Base-by-base conservation (phyloP, 768 basidiomycete genomes). In the Boletus coccyginus region DNA sequence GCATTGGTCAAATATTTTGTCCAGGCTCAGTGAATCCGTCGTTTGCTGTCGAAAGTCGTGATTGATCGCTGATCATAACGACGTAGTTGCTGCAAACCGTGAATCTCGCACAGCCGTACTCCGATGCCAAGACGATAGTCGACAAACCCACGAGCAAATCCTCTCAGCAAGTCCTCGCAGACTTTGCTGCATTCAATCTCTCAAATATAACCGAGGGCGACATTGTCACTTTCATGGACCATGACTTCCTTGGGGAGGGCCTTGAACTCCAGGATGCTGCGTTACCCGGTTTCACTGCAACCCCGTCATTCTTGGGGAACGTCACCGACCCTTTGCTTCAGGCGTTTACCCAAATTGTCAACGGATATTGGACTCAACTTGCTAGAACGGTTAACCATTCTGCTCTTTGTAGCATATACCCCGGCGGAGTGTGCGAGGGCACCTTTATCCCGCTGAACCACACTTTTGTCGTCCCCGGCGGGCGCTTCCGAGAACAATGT, bases 391-490 rank as follows among this genome's bases (percentile, higher is more conserved):
- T 93, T 6, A 93, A 96, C 61, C 64, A 77, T 17, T 82, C 86
- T 2, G 76, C 80, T 1, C 68, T 93, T 10, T 97, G 92, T 69
- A 70, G 72, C 12, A 80, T 73, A 38, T 71, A 68, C 44, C 64
- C 70, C 0, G 77, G 74, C 19, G 78, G 75, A 17, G 55, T 69
- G 31, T 98, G 94, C 68, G 89, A 92, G 70, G 90, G 92, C 70
- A 80, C 88, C 0, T 74, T 97, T 46, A 94, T 97, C 59, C 93
- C 94, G 3, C 76, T 97, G 46, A 97, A 97, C 65, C 82, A 95
- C 65, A 93, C 90, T 0, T 92, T 97, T 63, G 90, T 95, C 24
- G 81, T 97, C 38, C 94, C 95, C 7, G 94, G 94, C 66, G 81
- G 81, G 43, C 82, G 94, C 7, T 97, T 94, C 73, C 78, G 89